Conservation (phyloP, 1,284 basidiomycete genomes). For the Moesziomyces parantarcticus region DNA sequence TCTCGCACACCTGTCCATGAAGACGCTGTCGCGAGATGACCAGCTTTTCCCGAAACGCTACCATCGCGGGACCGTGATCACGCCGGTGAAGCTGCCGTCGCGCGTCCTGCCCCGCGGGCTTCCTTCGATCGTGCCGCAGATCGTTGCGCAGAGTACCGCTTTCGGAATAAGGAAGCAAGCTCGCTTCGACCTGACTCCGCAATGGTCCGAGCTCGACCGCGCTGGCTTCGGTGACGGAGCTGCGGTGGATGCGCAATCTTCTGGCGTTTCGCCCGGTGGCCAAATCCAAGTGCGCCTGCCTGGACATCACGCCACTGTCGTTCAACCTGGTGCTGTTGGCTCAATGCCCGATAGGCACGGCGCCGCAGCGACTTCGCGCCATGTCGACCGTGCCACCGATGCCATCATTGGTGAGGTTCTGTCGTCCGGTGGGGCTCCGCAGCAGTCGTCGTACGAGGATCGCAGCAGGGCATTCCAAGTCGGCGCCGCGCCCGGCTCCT, state of each 20-base stretch:
- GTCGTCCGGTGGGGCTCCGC: slow-evolving; percentile 17
- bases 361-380: slow-evolving; percentile 4
- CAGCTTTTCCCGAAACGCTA: slow-evolving; percentile 60
- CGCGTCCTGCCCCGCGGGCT: slow-evolving; percentile 35
- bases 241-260: slow-evolving; percentile 3
- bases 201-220: slow-evolving; percentile 25
- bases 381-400: slow-evolving; percentile 35
- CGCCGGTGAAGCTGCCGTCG: slow-evolving; percentile 50
- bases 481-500: slow-evolving; percentile 22
- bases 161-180: slow-evolving; percentile 36
- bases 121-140: slow-evolving; percentile 17
- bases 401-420: slow-evolving; percentile 48
- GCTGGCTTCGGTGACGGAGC: slow-evolving; percentile 6
- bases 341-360: slow-evolving; percentile 13
- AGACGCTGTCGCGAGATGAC: slow-evolving; percentile 58
- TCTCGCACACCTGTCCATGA: slow-evolving; percentile 40
- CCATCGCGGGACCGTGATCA: slow-evolving; percentile 52
- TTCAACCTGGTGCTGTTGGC: slow-evolving; percentile 21
- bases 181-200: slow-evolving; percentile 45
- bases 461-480: slow-evolving; percentile 29
- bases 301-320: slow-evolving; percentile 34
- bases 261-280: slow-evolving; percentile 12
- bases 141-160: slow-evolving; percentile 4
- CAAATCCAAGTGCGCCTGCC: slow-evolving; percentile 46
- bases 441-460: slow-evolving; percentile 25